Conservation (phyloP, 1,284 basidiomycete species). For the Leccinum solheimii region DNA sequence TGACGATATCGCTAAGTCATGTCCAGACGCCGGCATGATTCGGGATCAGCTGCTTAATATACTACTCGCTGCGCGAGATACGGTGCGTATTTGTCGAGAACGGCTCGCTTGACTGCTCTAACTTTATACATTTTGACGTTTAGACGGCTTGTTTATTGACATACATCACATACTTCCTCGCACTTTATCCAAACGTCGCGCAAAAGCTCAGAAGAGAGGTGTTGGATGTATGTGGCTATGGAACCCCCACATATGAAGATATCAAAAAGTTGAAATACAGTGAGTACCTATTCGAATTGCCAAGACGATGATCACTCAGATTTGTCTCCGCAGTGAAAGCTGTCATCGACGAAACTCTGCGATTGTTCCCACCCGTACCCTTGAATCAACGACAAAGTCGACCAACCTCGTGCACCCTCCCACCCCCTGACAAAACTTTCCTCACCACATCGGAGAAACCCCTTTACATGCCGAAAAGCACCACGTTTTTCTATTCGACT, state of each 20-base stretch:
- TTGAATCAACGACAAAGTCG: constrained; percentile 63
- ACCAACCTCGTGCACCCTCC: constrained; percentile 47
- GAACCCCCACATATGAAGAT: constrained; percentile 52
- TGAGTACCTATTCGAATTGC: constrained; percentile 36
- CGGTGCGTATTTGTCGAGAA: constrained; percentile 43
- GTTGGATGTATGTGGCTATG: constrained; percentile 50
- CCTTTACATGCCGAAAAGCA: constrained; percentile 60
- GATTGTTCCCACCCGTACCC: constrained; percentile 72
- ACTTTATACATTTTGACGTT: constrained; percentile 42
- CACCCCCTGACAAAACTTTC: constrained; percentile 50
- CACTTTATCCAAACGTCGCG: constrained; percentile 56
- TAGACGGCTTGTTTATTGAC: constrained; percentile 66
- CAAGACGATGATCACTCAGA: constrained; percentile 3
- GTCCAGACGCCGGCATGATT: constrained; percentile 54
- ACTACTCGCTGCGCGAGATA: constrained; percentile 70
- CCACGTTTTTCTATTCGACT: constrained; percentile 56
- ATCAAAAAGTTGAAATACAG: constrained; percentile 62
- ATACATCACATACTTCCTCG: constrained; percentile 65
- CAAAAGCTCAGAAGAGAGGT: constrained; percentile 61
- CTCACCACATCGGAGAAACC: constrained; percentile 37
- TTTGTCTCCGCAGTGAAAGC: constrained; percentile 54
- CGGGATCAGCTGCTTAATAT: constrained; percentile 74
- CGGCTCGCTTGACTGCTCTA: constrained; percentile 2
- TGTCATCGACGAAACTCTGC: constrained; percentile 70
- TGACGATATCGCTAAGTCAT: constrained; percentile 7